phyloP scores from a whole-genome alignment of 1,284 basidiomycete species.

The Leucoagaricus sp. region DNA sequence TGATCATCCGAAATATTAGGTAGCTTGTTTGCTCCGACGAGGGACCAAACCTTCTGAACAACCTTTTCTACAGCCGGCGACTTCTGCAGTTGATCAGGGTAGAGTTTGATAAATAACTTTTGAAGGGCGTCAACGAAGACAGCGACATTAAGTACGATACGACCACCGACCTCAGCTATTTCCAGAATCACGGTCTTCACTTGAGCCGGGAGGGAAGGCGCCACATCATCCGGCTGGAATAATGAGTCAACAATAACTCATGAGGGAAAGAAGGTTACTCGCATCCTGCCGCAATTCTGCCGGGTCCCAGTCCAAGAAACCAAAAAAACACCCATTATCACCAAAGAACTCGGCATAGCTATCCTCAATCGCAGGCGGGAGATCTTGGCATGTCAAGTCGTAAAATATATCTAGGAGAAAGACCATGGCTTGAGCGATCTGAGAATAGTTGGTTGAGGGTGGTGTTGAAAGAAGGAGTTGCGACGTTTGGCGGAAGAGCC shows the following conservation, averaged over 20 bases:
- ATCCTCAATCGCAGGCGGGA: conserved; percentile 95
- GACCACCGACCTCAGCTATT: conserved; percentile 69
- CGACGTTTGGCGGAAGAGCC: conserved; percentile 75
- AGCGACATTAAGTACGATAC: neutral
- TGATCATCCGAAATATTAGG: conserved; percentile 78
- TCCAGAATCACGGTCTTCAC: conserved; percentile 92
- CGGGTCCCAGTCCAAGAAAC: conserved; percentile 81
- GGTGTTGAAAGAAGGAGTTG: conserved; percentile 45
- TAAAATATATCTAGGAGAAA: conserved; percentile 88
- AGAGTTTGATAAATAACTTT: conserved; percentile 89
- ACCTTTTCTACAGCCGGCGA: conserved; percentile 77
- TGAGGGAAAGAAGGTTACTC: conserved; percentile 33
- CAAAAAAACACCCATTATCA: conserved; percentile 73
- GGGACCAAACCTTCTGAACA: conserved; percentile 90
- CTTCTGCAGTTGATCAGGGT: conserved; percentile 81
- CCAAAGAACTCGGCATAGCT: conserved; percentile 82
- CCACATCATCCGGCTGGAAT: conserved; percentile 77
- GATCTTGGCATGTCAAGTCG: conserved; percentile 93
- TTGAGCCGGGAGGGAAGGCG: conserved; percentile 81
- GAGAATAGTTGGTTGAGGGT: conserved; percentile 41
- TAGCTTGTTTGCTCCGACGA: conserved; percentile 76
- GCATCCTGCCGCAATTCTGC: conserved; percentile 72
- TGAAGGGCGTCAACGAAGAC: conserved; percentile 7
- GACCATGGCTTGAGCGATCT: conserved; percentile 75
- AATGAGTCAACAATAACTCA: conserved; percentile 12